phyloP scores from a whole-genome alignment of 2,329 filamentous ascomycete species.

The Curvularia sp. region DNA sequence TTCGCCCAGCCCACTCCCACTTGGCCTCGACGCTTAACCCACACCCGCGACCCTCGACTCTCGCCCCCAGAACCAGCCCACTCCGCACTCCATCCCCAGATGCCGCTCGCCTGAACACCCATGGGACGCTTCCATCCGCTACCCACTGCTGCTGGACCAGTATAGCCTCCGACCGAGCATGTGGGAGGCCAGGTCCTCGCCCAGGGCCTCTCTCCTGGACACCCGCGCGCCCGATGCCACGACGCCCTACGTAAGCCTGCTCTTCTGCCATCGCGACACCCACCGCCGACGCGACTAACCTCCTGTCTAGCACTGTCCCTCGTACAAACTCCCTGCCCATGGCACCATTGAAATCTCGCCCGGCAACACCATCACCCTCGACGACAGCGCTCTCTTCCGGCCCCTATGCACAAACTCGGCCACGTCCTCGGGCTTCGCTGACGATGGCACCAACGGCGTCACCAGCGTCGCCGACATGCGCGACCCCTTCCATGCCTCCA shows the following conservation, averaged over 20 bases:
- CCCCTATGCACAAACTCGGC: slow-evolving; percentile 59
- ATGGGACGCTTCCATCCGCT: slow-evolving; percentile 38
- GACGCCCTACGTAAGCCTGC: slow-evolving; percentile 39
- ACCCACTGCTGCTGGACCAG: slow-evolving; percentile 45
- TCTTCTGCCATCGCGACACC: slow-evolving; percentile 9
- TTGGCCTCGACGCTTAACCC: slow-evolving; percentile 31
- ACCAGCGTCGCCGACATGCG: slow-evolving; percentile 69
- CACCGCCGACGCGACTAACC: slow-evolving; percentile 31
- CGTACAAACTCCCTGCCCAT: slow-evolving; percentile 66
- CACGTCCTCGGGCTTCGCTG: slow-evolving; percentile 44
- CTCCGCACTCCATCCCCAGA: slow-evolving; percentile 16
- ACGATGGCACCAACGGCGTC: slow-evolving; percentile 47
- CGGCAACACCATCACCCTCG: slow-evolving; percentile 65
- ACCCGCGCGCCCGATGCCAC: slow-evolving; percentile 37
- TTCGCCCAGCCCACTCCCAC: slow-evolving; percentile 33
- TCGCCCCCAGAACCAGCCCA: slow-evolving; percentile 8
- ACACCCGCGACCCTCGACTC: slow-evolving; percentile 16
- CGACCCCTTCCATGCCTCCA: slow-evolving; percentile 92
- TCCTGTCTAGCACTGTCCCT: slow-evolving; percentile 61
- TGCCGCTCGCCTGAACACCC: slow-evolving; percentile 31
- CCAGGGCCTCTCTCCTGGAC: slow-evolving; percentile 31
- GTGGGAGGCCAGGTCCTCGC: slow-evolving; percentile 36
- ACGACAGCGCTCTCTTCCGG: slow-evolving; percentile 65
- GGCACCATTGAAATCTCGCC: slow-evolving; percentile 63
- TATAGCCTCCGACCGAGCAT: slow-evolving; percentile 42